Conservation (phyloP, 2,329 filamentous ascomycete genomes). For the Calonectria hawksworthii region DNA sequence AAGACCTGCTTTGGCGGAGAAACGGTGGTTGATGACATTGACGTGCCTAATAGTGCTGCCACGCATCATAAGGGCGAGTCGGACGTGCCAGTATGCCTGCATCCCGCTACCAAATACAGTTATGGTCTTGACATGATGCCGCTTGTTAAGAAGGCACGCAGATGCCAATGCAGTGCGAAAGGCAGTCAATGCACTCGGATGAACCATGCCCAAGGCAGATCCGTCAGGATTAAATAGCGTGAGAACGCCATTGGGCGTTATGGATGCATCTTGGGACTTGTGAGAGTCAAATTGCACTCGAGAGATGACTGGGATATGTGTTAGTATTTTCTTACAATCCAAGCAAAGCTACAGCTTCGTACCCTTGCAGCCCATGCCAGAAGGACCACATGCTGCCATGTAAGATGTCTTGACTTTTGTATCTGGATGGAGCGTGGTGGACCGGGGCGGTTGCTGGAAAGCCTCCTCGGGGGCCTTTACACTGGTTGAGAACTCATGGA, state of each 20-base stretch:
- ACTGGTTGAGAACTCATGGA: constrained; percentile 74
- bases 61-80: constrained; percentile 82
- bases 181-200: constrained; percentile 81
- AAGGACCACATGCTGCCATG: constrained; percentile 78
- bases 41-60: constrained; percentile 80
- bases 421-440: constrained; percentile 60
- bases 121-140: constrained; percentile 79
- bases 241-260: constrained; percentile 74
- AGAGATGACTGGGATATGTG: constrained; percentile 68
- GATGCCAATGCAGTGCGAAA: constrained; percentile 85
- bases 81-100: constrained; percentile 95
- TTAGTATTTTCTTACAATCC: neutral
- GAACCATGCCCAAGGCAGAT: constrained; percentile 75
- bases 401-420: constrained; percentile 76
- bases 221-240: constrained; percentile 77
- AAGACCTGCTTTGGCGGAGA: constrained; percentile 68
- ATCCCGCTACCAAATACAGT: constrained; percentile 90
- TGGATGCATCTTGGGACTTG: constrained; percentile 49
- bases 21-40: constrained; percentile 85
- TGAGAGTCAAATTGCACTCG: constrained; percentile 60
- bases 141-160: constrained; percentile 74
- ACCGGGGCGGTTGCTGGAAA: constrained; percentile 69
- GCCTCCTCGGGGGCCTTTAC: constrained; percentile 59
- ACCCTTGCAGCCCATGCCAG: constrained; percentile 79
- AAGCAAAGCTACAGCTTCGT: constrained; percentile 8